phyloP scores from a whole-genome alignment of 768 basidiomycete species.

The Xanthoconium stramineum region DNA sequence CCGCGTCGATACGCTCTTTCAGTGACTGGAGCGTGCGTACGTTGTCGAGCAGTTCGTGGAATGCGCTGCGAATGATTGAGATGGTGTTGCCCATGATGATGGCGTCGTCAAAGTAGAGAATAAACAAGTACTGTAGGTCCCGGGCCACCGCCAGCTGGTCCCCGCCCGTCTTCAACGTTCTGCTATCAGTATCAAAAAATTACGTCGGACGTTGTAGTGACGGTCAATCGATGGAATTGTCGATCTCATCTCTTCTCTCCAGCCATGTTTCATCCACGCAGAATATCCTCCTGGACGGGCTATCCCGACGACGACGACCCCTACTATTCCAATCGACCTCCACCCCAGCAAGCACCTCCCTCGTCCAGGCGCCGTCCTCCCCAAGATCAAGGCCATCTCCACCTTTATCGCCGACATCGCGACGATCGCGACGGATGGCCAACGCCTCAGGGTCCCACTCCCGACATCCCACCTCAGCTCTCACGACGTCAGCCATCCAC shows the following conservation, averaged over 20 bases:
- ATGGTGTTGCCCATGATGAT: slow-evolving; percentile 27
- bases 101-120: too few species aligned
- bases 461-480: slow-evolving; percentile 11
- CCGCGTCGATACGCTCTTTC: slow-evolving; percentile 31
- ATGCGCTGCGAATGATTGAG: slow-evolving; percentile 17
- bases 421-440: slow-evolving; percentile 21
- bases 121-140: too few species aligned
- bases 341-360: slow-evolving; percentile 4
- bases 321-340: slow-evolving; percentile 15
- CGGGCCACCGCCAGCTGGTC: too few species aligned
- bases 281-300: background rate
- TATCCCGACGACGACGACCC: slow-evolving; percentile 16
- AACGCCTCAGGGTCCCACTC: slow-evolving; percentile 5
- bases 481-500: slow-evolving; percentile 20
- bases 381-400: slow-evolving; percentile 6
- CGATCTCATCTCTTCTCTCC: background rate
- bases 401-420: slow-evolving; percentile 20
- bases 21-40: slow-evolving; percentile 25
- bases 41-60: slow-evolving; percentile 20
- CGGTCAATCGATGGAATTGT: background rate
- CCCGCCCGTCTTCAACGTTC: too few species aligned
- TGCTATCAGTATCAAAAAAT: too few species aligned
- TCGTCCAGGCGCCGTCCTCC: slow-evolving; percentile 16
- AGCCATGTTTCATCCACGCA: background rate
- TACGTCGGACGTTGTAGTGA: background rate